Evolutionary conservation across 148 eudicot species (phyloP).

Genomic region (Silene conica): DNA sequence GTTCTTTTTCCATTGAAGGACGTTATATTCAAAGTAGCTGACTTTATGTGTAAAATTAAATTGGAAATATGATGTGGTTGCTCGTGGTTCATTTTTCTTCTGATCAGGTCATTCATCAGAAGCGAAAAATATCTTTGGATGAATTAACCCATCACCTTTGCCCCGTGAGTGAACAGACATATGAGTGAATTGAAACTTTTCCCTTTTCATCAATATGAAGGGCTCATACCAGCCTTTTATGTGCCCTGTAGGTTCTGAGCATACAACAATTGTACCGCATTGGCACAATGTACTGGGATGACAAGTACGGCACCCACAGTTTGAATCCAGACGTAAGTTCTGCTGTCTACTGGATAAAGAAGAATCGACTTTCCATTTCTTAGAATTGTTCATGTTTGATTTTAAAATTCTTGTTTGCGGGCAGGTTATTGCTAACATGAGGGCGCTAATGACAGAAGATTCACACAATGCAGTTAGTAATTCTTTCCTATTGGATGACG

Average conservation of each 20-base stretch:
- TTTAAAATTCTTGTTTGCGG: neutral
- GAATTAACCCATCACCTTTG: slow-evolving; percentile 77
- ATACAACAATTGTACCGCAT: slow-evolving; percentile 91
- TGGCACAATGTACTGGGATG: slow-evolving; percentile 99
- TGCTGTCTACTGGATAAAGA: neutral
- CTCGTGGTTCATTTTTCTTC: neutral
- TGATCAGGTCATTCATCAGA: slow-evolving; percentile 84
- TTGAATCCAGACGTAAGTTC: slow-evolving; percentile 79
- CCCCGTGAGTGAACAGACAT: slow-evolving; percentile 58
- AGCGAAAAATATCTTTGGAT: slow-evolving; percentile 81
- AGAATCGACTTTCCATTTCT: neutral
- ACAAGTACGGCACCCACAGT: slow-evolving; percentile 94
- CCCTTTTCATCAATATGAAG: neutral
- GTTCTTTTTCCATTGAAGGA: slow-evolving; percentile 2
- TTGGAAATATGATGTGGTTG: neutral
- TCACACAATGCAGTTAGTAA: slow-evolving; percentile 80
- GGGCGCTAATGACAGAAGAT: slow-evolving; percentile 91
- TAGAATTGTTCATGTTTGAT: slow-evolving; percentile 8
- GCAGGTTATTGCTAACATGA: slow-evolving; percentile 91
- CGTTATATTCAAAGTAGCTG: neutral
- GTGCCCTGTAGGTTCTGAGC: slow-evolving; percentile 68
- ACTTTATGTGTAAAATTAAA: neutral
- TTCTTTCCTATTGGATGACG: slow-evolving; percentile 89
- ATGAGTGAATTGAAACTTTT: neutral
- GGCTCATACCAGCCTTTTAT: slow-evolving; percentile 20